Conservation (phyloP, 495 filamentous ascomycete species). For the Neurospora sp. region DNA sequence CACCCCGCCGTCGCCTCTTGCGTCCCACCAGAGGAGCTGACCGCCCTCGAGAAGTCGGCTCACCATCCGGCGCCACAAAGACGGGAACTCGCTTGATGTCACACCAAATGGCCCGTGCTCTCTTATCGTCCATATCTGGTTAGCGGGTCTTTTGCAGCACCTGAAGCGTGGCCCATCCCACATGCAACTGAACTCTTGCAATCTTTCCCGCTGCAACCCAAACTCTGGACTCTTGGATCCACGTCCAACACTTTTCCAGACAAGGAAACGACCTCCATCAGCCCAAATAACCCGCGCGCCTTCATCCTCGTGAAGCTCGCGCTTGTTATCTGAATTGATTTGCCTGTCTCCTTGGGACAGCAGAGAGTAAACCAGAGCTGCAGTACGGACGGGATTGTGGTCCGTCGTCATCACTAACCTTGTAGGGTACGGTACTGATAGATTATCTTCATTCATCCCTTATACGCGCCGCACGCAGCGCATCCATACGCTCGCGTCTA, state of each 20-base stretch:
- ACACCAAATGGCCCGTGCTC: constrained; percentile 7
- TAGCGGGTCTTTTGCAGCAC: neutral
- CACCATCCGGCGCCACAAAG: no score
- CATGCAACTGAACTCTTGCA: neutral
- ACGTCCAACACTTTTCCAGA: neutral
- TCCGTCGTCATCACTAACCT: neutral
- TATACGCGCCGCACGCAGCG: neutral
- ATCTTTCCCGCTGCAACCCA: neutral
- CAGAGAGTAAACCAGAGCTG: neutral
- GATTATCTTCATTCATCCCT: neutral
- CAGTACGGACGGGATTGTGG: neutral
- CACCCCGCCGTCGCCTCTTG: neutral
- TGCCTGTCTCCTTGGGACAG: neutral
- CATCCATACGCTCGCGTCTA: neutral
- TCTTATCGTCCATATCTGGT: neutral
- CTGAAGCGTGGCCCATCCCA: neutral
- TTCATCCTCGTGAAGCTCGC: neutral
- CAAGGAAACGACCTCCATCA: neutral
- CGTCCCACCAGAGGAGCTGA: neutral
- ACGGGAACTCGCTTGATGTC: constrained; percentile 2
- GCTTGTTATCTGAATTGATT: neutral
- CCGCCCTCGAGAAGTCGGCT: no score
- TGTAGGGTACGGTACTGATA: neutral
- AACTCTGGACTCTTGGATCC: neutral
- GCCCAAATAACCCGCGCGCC: neutral